Conservation (phyloP, 345 rosid species). For the Dovyalis caffra region DNA sequence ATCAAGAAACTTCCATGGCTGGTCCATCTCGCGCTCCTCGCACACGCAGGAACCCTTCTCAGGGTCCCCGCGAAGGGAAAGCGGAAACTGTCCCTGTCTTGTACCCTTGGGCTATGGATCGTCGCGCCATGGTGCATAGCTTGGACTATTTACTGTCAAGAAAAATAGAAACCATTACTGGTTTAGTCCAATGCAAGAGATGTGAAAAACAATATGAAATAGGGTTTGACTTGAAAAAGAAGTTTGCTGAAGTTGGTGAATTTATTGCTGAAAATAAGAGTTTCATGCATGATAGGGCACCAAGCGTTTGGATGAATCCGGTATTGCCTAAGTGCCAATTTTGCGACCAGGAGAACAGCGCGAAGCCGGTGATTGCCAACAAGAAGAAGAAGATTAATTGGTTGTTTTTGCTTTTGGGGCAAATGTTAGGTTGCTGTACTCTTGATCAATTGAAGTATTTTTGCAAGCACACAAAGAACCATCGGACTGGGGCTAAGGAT, state of each 20-base stretch:
- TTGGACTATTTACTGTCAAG: conserved; percentile 38
- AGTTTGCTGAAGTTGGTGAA: conserved; percentile 41
- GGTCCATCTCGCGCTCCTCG: conserved; percentile 8
- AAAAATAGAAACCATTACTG: conserved; percentile 35
- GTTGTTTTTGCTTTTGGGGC: conserved; percentile 82
- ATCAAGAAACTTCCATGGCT: not conserved
- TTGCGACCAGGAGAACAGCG: conserved; percentile 55
- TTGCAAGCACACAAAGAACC: conserved; percentile 71
- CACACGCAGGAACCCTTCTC: conserved; percentile 27
- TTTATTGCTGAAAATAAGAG: conserved; percentile 28
- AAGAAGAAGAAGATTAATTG: conserved; percentile 65
- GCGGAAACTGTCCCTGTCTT: conserved; percentile 41
- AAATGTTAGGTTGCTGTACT: conserved; percentile 64
- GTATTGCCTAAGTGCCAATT: conserved; percentile 38
- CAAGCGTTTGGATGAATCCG: conserved; percentile 54
- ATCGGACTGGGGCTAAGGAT: conserved; percentile 83
- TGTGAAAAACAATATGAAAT: conserved; percentile 52
- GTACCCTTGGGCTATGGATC: conserved; percentile 67
- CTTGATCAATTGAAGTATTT: conserved; percentile 79
- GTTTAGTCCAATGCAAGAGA: conserved; percentile 63
- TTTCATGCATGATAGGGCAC: conserved; percentile 70
- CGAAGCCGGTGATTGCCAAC: conserved; percentile 51
- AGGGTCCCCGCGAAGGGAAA: conserved; percentile 26
- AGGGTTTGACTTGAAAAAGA: conserved; percentile 49
- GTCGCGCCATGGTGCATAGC: conserved; percentile 48